phyloP scores from a whole-genome alignment of 192 early-diverging fungal species.

The Lunasporangiospora selenospora region DNA sequence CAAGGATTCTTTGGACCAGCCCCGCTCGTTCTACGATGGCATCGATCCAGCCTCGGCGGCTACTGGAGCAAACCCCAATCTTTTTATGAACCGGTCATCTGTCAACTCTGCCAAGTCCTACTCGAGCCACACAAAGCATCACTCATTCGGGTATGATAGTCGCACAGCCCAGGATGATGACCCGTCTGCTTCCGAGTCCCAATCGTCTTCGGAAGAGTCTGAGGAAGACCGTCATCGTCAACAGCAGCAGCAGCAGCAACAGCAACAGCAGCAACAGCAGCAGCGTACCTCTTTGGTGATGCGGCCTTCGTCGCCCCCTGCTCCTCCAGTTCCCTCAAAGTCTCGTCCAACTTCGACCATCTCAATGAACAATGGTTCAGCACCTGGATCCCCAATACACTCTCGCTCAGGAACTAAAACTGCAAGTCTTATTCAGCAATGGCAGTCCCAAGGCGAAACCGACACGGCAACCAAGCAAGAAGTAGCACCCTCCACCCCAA shows the following conservation, averaged over 20 bases:
- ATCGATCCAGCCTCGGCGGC: neutral
- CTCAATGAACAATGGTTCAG: neutral
- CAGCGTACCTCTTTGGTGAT: neutral
- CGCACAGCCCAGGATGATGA: constrained; percentile 7
- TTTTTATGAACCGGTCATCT: constrained; percentile 16
- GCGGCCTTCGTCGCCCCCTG: constrained; percentile 1
- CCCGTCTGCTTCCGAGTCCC: constrained; percentile 30
- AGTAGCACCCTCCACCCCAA: neutral
- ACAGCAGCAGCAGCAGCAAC: neutral
- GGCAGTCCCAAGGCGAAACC: too few relatives aligned
- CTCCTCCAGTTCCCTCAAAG: constrained; percentile 28
- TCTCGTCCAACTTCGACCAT: constrained; percentile 33
- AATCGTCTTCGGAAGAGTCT: constrained; percentile 10
- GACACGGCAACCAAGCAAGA: constrained; percentile 1
- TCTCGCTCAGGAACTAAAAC: too few relatives aligned
- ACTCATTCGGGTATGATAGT: constrained; percentile 34
- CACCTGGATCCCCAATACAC: constrained; percentile 12
- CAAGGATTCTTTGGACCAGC: constrained; percentile 2
- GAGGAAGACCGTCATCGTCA: constrained; percentile 7
- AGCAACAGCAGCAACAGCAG: neutral
- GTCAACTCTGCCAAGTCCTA: constrained; percentile 34
- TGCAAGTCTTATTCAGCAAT: too few relatives aligned
- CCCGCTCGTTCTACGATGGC: constrained; percentile 8
- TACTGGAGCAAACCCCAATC: constrained; percentile 7
- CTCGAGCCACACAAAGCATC: constrained; percentile 40